Evolutionary conservation across 768 basidiomycete species (phyloP).

Genomic region (Podaxis pistillaris): DNA sequence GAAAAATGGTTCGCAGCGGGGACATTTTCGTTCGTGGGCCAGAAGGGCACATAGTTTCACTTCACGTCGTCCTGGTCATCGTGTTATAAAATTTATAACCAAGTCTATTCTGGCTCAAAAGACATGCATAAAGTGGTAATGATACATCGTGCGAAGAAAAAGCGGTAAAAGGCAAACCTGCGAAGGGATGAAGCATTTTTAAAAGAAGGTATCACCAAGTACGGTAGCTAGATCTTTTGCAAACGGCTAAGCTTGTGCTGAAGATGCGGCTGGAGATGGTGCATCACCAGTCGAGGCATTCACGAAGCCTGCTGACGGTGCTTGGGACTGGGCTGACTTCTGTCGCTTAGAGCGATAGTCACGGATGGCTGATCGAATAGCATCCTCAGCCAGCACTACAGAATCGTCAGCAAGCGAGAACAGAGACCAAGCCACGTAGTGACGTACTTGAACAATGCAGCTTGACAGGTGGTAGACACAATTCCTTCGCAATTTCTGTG

Average conservation of each 20-base stretch:
- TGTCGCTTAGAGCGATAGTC: conserved; percentile 88
- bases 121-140: conserved; percentile 7
- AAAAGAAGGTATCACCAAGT: background rate
- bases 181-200: background rate
- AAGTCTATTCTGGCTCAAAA: background rate
- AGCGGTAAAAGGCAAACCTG: background rate
- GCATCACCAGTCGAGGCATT: conserved; percentile 53
- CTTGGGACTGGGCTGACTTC: conserved; percentile 36
- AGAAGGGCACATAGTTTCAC: conserved; percentile 35
- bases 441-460: conserved; percentile 88
- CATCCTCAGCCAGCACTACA: conserved; percentile 94
- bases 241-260: conserved; percentile 7
- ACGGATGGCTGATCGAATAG: conserved; percentile 96
- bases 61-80: conserved; percentile 3
- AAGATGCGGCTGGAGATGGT: conserved; percentile 27
- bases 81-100: background rate
- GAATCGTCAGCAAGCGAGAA: conserved; percentile 2
- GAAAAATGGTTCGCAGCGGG: conserved; percentile 94
- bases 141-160: conserved; percentile 12
- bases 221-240: background rate
- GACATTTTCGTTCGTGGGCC: conserved; percentile 75
- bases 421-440: conserved; percentile 2
- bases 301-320: conserved; percentile 59
- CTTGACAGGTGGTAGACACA: conserved; percentile 94
- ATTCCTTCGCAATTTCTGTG: conserved; percentile 98